A percentile compares a stretch with the other conserved stretches of the same genome.
These are phyloP conservation scores for Didymella sp. DNA, from an alignment of 2,329 filamentous ascomycete genomes.

Conservation along the genomic window DNA sequence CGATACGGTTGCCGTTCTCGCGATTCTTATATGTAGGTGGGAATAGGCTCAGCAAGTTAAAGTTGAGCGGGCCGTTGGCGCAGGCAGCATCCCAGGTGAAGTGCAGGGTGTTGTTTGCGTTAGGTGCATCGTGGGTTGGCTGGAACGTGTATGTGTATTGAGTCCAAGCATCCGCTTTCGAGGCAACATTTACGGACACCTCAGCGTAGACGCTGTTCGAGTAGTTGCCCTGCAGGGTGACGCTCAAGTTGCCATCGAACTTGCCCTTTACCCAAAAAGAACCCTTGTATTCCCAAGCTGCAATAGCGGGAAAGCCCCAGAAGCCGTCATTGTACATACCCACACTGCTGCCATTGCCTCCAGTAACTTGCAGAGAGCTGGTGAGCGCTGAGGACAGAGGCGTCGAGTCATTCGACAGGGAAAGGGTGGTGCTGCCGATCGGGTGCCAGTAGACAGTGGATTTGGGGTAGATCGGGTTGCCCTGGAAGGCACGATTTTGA, in stretches of 20 bases:
- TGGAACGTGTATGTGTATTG: background rate
- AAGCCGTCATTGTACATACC: constrained; percentile 3
- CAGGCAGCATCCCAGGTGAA: background rate
- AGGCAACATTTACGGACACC: background rate
- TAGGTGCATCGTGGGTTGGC: background rate
- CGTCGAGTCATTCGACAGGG: background rate
- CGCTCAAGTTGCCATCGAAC: background rate
- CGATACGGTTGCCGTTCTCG: background rate
- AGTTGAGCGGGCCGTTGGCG: background rate
- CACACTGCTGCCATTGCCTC: background rate
- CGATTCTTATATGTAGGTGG: background rate
- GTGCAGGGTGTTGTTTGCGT: background rate
- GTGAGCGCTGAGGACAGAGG: constrained; percentile 2
- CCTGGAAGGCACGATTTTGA: background rate
- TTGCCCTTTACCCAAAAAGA: background rate
- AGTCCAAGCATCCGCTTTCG: background rate
- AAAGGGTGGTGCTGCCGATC: background rate
- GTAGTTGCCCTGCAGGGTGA: background rate
- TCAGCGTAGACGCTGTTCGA: background rate
- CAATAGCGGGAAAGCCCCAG: constrained; percentile 1
- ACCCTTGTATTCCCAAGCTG: constrained; percentile 1
- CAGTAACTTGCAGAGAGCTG: background rate
- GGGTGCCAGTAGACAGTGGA: background rate
- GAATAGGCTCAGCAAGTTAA: background rate
- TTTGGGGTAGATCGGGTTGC: background rate